phyloP scores from a whole-genome alignment of 306 rosid species.

The Cicer cuneatum region DNA sequence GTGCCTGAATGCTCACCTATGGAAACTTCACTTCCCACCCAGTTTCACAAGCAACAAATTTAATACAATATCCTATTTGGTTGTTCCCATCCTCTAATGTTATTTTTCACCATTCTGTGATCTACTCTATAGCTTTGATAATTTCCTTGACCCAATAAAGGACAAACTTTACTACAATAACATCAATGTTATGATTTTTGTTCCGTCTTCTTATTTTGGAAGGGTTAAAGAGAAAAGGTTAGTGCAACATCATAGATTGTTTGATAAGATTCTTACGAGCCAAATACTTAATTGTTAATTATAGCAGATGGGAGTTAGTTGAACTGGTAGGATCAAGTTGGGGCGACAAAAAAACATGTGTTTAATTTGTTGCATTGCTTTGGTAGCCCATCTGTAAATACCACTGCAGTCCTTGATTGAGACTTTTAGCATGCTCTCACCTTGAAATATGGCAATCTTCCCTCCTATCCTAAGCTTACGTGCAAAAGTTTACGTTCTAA shows the following conservation, averaged over 20 bases:
- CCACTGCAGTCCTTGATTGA: not conserved
- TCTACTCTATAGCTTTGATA: slow-evolving; percentile 11
- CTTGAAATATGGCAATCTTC: not conserved
- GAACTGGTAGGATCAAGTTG: slow-evolving; percentile 8
- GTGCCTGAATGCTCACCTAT: not conserved
- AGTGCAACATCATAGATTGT: not conserved
- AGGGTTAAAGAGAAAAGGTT: slow-evolving; percentile 1
- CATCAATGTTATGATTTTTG: slow-evolving; percentile 17
- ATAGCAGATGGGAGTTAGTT: not conserved
- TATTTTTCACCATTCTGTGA: slow-evolving; percentile 13
- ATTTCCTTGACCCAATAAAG: not conserved
- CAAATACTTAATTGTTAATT: slow-evolving; percentile 1
- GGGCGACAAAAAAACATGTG: not conserved
- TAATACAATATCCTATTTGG: not conserved
- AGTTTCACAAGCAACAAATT: slow-evolving; percentile 8
- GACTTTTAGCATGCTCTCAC: slow-evolving; percentile 34
- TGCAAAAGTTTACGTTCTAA: not conserved
- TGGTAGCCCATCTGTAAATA: slow-evolving; percentile 1
- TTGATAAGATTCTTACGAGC: slow-evolving; percentile 5
- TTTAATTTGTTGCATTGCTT: slow-evolving; percentile 22
- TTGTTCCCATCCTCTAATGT: slow-evolving; percentile 5
- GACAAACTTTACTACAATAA: slow-evolving; percentile 1
- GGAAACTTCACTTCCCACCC: slow-evolving; percentile 1
- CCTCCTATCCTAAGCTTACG: not conserved
- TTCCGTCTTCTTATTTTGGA: slow-evolving; percentile 11